Base-by-base conservation (phyloP, 2,329 filamentous ascomycete species). In the Leptographium radiaticola region DNA sequence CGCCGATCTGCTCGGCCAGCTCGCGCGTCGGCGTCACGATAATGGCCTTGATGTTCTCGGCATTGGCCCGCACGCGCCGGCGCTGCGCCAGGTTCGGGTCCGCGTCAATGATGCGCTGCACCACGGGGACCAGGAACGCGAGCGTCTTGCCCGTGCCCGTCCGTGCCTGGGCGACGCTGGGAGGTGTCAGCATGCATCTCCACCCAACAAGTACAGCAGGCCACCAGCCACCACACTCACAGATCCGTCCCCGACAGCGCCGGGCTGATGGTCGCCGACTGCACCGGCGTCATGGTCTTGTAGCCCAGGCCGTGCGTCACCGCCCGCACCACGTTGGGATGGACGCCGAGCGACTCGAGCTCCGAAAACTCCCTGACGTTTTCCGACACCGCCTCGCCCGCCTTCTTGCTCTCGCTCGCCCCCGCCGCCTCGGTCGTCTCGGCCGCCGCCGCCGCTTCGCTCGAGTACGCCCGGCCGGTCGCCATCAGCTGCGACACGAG, bases 141-240 rank as follows among this genome's bases (percentile, higher is more conserved):
- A 97, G 72, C 0, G 93, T 98, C 72, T 98, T 98, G 66, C 93
- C 93, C 5, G 93, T 97, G 66, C 93, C 93, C 10, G 93, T 98
- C 71, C 88, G 95, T 56, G 93, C 93, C 72, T 97, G 93, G 48
- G 91, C 93, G 60, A 97, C 77, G 62, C 86, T 88, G 36, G 30
- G 10, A 11, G 16, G 4, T 34, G 38, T 15, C n/a, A 20, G 36
- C n/a, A 12, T 31, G 43, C 33, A 18, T n/a, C 13, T 38, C 16
- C n/a, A 38, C 5, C 15, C 31, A 33, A 11, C 15, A 18, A 15
- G 5, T 4, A 43, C 9, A 20, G n/a, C 7, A 18, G n/a, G 20
- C n/a, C n/a, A 39, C 9, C 4, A 13, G 38, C 16, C 39, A 8
- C 39, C 39, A n/a, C 15, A 8, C 86, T 72, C 77, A 91, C 87